Evolutionary conservation across 2,329 filamentous ascomycete species (phyloP), one percentile per base, ranked within the genome.

Genomic region (Aspergillus pseudoterreus): DNA sequence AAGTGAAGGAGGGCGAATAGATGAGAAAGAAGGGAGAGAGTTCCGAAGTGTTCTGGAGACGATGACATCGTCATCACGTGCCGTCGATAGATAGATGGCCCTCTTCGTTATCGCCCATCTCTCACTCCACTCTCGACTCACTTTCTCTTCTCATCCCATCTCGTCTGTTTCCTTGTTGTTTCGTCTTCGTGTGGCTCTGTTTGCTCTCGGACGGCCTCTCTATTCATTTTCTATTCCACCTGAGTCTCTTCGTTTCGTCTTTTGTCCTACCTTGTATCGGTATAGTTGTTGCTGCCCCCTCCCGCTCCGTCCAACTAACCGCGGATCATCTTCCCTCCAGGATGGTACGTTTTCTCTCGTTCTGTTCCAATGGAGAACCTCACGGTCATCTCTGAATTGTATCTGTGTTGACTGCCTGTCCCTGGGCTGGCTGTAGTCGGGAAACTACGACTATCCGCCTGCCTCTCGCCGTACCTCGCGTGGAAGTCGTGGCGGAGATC

Each of bases 361-460:
- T 17, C 24, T 15, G 12, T 45, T 22, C 14, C 9, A 8, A 36
- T 46, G 24, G 10, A 33, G 17, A 43, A 15, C 44, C 14, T 5
- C 44, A 8, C 12, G 24, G 12, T 24, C 43, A 19, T 24, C 24
- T n/a, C n/a, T 45, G 15, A 12, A 22, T 43, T 30, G 14, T 46
- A 36, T 12, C 6, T 46, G 27, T 57, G 55, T 58, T 64, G 55
- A 63, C 59, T 41, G 42, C 51, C 54, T 54, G 49, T 12, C 39
- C 45, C 45, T 49, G 45, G 14, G 46, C 33, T 57, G 14, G 46
- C 33, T 57, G 19, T 57, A 76, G 74, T 72, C 74, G 52, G 70
- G 69, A 46, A 74, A 72, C 51, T 70, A 73, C 65, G 71, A 73
- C 59, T 67, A 70, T 54, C 71, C 72, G 48, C 68, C 69, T 48